Evolutionary conservation across 1,139 yeast species (phyloP).

Genomic region (Candida tropicalis): DNA sequence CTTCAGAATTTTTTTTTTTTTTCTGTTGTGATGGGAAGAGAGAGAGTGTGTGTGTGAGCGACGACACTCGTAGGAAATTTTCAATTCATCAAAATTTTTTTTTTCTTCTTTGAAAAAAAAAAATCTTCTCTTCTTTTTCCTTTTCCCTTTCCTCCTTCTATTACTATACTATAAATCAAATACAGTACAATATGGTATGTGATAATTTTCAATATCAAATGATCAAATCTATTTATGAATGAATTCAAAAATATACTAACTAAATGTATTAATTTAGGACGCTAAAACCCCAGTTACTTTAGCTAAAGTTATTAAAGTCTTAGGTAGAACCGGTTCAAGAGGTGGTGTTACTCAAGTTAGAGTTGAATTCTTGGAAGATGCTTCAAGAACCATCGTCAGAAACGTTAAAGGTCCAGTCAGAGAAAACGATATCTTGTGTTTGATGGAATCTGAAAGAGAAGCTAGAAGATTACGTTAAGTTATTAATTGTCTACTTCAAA

Average conservation of each 20-base stretch:
- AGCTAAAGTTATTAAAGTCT: constrained; percentile 99
- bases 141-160: neutral
- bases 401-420: constrained; percentile 99
- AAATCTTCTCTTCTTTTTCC: constrained; percentile 1
- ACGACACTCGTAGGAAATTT: no score
- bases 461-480: constrained; percentile 72
- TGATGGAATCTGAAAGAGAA: constrained; percentile 99
- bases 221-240: neutral
- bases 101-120: constrained; percentile 4
- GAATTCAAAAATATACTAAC: constrained; percentile 8
- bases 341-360: constrained; percentile 99
- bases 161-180: constrained; percentile 1
- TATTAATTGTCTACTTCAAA: neutral
- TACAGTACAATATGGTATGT: constrained; percentile 15
- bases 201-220: neutral
- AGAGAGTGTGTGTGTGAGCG: no score
- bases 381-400: constrained; percentile 98
- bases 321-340: constrained; percentile 99
- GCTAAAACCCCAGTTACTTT: constrained; percentile 96
- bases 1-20: constrained; percentile 6
- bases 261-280: constrained; percentile 46
- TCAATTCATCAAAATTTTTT: constrained; percentile 8
- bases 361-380: constrained; percentile 98
- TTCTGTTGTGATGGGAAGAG: no score
- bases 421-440: constrained; percentile 98